Conservation (phyloP, 345 rosid species). For the Erucastrum elatum region DNA sequence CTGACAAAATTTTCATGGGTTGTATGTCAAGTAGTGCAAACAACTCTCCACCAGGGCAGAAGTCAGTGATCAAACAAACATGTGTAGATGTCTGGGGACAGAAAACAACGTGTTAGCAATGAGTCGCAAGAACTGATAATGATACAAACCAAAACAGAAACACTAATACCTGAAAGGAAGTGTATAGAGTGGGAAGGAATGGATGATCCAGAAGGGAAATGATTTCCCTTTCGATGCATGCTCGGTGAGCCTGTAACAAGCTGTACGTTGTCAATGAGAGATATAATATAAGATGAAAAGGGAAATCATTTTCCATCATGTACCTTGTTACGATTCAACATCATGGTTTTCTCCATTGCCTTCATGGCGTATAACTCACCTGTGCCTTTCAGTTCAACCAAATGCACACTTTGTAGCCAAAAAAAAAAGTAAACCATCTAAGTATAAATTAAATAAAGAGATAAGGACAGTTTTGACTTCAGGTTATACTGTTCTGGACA, state of each 20-base stretch:
- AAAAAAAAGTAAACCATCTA: not conserved
- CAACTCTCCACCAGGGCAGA: conserved; percentile 95
- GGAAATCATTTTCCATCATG: conserved; percentile 23
- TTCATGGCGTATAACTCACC: conserved; percentile 89
- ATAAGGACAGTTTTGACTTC: conserved; percentile 2
- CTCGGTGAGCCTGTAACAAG: conserved; percentile 77
- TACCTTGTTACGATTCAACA: conserved; percentile 95
- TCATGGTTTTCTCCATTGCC: conserved; percentile 90
- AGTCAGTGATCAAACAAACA: conserved; percentile 93
- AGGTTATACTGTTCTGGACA: conserved; percentile 2
- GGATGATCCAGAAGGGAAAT: conserved; percentile 91
- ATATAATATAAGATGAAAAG: conserved; percentile 8
- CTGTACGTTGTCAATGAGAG: conserved; percentile 39
- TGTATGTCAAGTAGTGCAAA: conserved; percentile 87
- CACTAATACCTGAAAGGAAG: conserved; percentile 80
- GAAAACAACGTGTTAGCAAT: conserved; percentile 24
- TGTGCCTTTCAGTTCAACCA: conserved; percentile 81
- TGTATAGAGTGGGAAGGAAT: conserved; percentile 83
- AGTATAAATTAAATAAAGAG: not conserved
- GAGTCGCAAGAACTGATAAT: not conserved
- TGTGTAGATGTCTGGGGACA: conserved; percentile 84
- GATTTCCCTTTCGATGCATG: conserved; percentile 92
- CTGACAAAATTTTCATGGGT: conserved; percentile 82
- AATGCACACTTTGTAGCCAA: conserved; percentile 62
- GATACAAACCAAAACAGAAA: conserved; percentile 12